Conservation (phyloP, 768 basidiomycete species). For the Pulveroboletus frians region DNA sequence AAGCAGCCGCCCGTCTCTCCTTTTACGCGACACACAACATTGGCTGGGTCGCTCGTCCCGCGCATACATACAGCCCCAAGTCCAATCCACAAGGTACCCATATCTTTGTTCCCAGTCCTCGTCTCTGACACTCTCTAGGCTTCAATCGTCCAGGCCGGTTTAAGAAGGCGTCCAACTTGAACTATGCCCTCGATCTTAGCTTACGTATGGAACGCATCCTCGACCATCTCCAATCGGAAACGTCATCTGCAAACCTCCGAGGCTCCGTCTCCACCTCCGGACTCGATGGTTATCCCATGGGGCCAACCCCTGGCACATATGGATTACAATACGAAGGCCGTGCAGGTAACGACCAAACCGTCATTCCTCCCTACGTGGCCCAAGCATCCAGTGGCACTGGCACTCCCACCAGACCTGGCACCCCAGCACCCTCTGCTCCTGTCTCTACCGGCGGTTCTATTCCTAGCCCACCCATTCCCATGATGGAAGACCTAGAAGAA, state of each 20-base stretch:
- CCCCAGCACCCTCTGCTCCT: slow-evolving; percentile 17
- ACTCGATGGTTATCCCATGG: slow-evolving; percentile 19
- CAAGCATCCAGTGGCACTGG: slow-evolving; percentile 18
- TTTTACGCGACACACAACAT: slow-evolving; percentile 56
- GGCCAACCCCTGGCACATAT: slow-evolving; percentile 39
- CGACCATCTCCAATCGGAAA: slow-evolving; percentile 27
- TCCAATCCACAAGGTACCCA: slow-evolving; percentile 44
- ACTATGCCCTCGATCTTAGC: slow-evolving; percentile 57
- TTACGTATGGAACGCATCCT: slow-evolving; percentile 33
- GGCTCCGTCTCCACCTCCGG: slow-evolving; percentile 22
- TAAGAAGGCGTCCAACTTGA: slow-evolving; percentile 94
- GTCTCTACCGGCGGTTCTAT: neutral
- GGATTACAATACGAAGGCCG: slow-evolving; percentile 65
- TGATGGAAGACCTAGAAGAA: slow-evolving; percentile 42
- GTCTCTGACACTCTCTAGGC: slow-evolving; percentile 8
- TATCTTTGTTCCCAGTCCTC: slow-evolving; percentile 33
- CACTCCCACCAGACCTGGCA: slow-evolving; percentile 25
- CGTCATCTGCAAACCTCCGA: slow-evolving; percentile 18
- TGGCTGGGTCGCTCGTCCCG: slow-evolving; percentile 57
- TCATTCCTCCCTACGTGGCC: slow-evolving; percentile 19
- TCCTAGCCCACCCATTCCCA: slow-evolving; percentile 10
- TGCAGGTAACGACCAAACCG: slow-evolving; percentile 52
- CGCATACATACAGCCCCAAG: slow-evolving; percentile 39
- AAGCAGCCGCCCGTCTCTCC: slow-evolving; percentile 42
- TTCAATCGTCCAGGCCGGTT: slow-evolving; percentile 64